Evolutionary conservation across 1,284 basidiomycete species (phyloP).

Genomic region (Cystobasidium sp.): DNA sequence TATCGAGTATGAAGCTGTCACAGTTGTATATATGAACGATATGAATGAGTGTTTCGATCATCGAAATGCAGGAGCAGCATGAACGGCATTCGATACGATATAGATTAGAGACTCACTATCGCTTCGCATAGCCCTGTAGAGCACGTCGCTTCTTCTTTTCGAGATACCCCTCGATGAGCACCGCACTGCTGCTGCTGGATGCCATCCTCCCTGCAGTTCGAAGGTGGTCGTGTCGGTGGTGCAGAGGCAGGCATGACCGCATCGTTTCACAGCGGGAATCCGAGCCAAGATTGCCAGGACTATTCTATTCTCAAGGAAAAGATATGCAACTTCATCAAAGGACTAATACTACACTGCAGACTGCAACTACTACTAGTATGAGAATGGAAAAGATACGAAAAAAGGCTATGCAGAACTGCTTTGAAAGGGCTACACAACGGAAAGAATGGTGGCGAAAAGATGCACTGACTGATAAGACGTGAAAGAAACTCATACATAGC

Average conservation of each 20-base stretch:
- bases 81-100: too few species aligned
- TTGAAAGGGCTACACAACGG: too few species aligned
- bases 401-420: too few species aligned
- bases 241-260: conserved; percentile 15
- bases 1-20: conserved; percentile 37
- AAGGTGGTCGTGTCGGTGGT: neutral
- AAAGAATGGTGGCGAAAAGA: too few species aligned
- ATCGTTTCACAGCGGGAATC: neutral
- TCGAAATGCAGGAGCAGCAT: conserved; percentile 7
- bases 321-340: too few species aligned
- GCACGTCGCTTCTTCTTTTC: conserved; percentile 41
- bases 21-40: neutral
- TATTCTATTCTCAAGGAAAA: too few species aligned
- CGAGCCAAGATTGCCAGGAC: too few species aligned
- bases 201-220: neutral
- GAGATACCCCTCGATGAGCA: conserved; percentile 27
- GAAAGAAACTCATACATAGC: too few species aligned
- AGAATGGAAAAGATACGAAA: too few species aligned
- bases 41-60: neutral
- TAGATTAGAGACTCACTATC: conserved; percentile 17
- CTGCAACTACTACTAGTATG: too few species aligned
- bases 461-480: too few species aligned
- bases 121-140: conserved; percentile 39
- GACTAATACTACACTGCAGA: too few species aligned
- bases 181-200: neutral